Conservation (phyloP, 1,284 basidiomycete species). For the Tilletiaria anomala region DNA sequence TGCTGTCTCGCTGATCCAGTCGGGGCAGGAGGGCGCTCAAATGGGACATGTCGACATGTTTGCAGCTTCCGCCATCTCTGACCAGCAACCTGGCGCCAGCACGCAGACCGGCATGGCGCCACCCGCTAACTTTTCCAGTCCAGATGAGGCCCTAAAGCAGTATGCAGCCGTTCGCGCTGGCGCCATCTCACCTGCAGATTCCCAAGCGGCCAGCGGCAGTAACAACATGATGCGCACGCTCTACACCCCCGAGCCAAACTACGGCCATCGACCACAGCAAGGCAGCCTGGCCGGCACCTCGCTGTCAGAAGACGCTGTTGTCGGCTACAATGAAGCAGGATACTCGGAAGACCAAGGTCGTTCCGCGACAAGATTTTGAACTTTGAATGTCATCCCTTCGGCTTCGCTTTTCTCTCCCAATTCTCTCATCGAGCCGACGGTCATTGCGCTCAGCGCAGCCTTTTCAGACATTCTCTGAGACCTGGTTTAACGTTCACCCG, state of each 20-base stretch:
- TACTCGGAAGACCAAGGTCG: too few species aligned
- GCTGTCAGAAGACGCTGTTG: slow-evolving; percentile 4
- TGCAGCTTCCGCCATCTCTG: not conserved
- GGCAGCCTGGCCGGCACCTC: slow-evolving; percentile 16
- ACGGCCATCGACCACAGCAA: not conserved
- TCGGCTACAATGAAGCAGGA: not conserved
- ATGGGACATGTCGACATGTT: not conserved
- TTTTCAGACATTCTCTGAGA: too few species aligned
- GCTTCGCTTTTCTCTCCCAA: too few species aligned
- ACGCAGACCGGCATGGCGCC: slow-evolving; percentile 27
- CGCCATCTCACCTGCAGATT: slow-evolving; percentile 2
- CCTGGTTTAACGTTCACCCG: too few species aligned
- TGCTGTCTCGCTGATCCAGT: not conserved
- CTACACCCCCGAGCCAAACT: slow-evolving; percentile 16
- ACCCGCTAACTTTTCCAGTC: slow-evolving; percentile 20
- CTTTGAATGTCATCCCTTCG: too few species aligned
- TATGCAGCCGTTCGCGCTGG: slow-evolving; percentile 24
- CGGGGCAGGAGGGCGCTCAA: too few species aligned
- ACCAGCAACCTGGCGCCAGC: not conserved
- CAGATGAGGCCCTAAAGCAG: slow-evolving; percentile 29
- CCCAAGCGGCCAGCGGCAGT: not conserved
- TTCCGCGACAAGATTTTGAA: too few species aligned
- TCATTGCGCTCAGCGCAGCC: too few species aligned
- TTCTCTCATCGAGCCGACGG: too few species aligned
- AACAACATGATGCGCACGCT: slow-evolving; percentile 27